Evolutionary conservation across 2,329 filamentous ascomycete genomes (phyloP), one percentile per base, ranked within the genome.

Genomic region (Fusarium veterinarium): DNA sequence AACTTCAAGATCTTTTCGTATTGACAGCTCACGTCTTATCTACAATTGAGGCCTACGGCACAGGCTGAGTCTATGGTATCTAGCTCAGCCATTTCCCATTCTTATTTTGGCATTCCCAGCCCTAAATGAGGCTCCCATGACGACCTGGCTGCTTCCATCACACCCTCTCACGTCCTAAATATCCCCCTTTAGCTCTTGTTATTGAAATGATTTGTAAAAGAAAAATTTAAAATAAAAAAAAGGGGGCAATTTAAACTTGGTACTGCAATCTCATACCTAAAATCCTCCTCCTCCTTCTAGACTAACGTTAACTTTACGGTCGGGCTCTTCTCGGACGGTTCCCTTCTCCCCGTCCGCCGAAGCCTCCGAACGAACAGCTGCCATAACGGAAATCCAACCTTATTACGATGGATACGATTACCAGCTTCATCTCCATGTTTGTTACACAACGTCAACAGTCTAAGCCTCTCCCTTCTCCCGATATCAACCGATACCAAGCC

Each of bases 321-420:
- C 68, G 74, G 75, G 57, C 67, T 44, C 71, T 76, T 64, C 63
- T 75, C 74, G 74, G 64, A 53, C 68, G 52, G 59, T 55, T 63
- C 37, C 61, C 58, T 48, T 58, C 71, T 63, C 75, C 73, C 72
- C 71, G 71, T 62, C 63, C 61, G 60, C 57, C 71, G 64, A 64
- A 62, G 52, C 68, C 63, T 60, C 64, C 73, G 63, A 75, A 67
- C 60, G 61, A 60, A 73, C 74, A 57, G 57, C 63, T 69, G 60
- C 69, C 67, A 69, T 28, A 67, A 75, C 37, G 31, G 35, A 60
- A 56, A 33, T 23, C 40, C 41, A 69, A 74, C 70, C 63, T 75
- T 73, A 63, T 35, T 35, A 35, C 23, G 23, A 37, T 30, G 25
- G 30, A 28, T n/a, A 57, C 23, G 16, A 57, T 67, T 63, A 63